phyloP scores from a whole-genome alignment of 78 protist species.

The Dictyostelium citrinum region DNA sequence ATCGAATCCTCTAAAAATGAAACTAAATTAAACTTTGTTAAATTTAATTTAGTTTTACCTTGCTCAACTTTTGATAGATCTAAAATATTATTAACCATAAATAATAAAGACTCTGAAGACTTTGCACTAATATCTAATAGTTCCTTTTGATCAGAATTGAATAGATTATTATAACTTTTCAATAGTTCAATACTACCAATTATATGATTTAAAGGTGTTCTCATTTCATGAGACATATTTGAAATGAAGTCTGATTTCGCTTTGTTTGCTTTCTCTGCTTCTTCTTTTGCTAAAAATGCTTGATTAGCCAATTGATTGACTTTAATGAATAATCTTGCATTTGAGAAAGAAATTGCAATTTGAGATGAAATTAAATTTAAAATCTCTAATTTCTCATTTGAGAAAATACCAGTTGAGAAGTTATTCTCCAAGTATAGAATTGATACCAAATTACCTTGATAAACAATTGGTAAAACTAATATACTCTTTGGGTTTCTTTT shows the following conservation, averaged over 20 bases:
- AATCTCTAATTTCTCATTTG: conserved; percentile 5
- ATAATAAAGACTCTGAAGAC: conserved; percentile 31
- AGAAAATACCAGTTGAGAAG: conserved; percentile 36
- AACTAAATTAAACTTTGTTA: conserved; percentile 9
- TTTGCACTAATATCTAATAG: conserved; percentile 19
- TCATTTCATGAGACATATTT: conserved; percentile 67
- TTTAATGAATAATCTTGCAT: conserved; percentile 29
- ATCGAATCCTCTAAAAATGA: conserved; percentile 37
- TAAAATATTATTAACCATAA: conserved; percentile 54
- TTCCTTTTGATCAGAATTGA: conserved; percentile 35
- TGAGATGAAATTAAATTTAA: conserved; percentile 35
- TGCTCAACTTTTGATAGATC: conserved; percentile 71
- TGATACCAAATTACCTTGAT: conserved; percentile 60
- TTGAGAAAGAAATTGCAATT: conserved; percentile 46
- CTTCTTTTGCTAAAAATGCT: conserved; percentile 61
- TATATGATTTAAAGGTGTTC: conserved; percentile 56
- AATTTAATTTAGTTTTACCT: conserved; percentile 14
- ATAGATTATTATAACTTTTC: neutral
- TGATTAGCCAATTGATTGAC: conserved; percentile 42
- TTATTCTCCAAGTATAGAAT: conserved; percentile 45
- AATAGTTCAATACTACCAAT: conserved; percentile 43
- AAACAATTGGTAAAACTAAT: conserved; percentile 34
- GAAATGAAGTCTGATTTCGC: conserved; percentile 52
- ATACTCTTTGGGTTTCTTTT: conserved; percentile 10
- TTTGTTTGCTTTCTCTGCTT: conserved; percentile 54